These are phyloP conservation scores for Cutaneotrichosporon cutaneum DNA, from an alignment of 1,284 basidiomycete species.

Conservation along the genomic window DNA sequence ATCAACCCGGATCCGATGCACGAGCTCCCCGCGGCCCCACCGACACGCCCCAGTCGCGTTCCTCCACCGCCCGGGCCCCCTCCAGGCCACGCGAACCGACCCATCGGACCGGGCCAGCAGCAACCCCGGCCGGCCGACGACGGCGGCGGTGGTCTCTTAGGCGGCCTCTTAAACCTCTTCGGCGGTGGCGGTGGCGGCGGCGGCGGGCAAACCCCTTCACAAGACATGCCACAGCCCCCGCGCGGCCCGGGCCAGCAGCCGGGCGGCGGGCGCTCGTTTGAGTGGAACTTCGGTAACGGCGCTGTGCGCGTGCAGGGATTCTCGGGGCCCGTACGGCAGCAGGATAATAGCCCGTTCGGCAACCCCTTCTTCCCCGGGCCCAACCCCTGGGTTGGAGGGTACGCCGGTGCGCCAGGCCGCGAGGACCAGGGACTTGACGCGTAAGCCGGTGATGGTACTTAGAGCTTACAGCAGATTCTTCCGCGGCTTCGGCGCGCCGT, in stretches of 20 bases:
- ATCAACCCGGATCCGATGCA: conserved; percentile 47
- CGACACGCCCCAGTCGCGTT: conserved; percentile 27
- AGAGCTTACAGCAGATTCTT: conserved; percentile 32
- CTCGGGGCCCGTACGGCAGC: background rate
- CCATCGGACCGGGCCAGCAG: conserved; percentile 8
- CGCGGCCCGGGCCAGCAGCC: background rate
- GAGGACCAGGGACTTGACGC: conserved; percentile 16
- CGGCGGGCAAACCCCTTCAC: background rate
- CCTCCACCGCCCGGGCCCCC: conserved; percentile 6
- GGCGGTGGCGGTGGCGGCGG: conserved; percentile 10
- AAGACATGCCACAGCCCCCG: conserved; percentile 4
- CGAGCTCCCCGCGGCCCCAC: conserved; percentile 44
- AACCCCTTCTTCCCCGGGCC: conserved; percentile 7
- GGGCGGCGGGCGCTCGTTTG: conserved; percentile 8
- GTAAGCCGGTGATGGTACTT: background rate
- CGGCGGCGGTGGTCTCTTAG: conserved; percentile 12
- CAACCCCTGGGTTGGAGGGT: conserved; percentile 17
- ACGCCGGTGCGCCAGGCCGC: conserved; percentile 16
- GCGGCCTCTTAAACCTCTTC: conserved; percentile 7
- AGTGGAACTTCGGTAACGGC: conserved; percentile 18
- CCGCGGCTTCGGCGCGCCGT: conserved; percentile 30
- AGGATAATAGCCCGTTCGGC: background rate
- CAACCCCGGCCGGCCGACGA: background rate
- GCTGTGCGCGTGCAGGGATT: conserved; percentile 12
- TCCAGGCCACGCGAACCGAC: background rate